Evolutionary conservation across 495 filamentous ascomycete genomes (phyloP).

Genomic region (Aspergillus nidulans): DNA sequence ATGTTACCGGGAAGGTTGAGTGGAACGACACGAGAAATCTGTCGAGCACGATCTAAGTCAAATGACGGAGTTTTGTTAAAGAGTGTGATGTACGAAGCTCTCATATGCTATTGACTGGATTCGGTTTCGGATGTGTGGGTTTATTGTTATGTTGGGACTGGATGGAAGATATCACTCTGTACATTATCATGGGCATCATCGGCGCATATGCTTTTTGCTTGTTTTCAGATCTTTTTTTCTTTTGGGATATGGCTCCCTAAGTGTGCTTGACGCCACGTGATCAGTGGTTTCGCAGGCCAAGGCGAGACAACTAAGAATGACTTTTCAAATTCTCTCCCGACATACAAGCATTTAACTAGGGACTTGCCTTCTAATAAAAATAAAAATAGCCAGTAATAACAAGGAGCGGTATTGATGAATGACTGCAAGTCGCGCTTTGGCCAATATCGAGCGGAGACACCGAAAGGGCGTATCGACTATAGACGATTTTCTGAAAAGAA

Average conservation of each 20-base stretch:
- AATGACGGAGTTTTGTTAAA: background rate
- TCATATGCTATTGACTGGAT: background rate
- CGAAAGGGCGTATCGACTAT: no score
- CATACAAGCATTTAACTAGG: no score
- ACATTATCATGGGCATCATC: constrained; percentile 30
- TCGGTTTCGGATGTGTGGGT: constrained; percentile 9
- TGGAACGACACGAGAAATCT: constrained; percentile 48
- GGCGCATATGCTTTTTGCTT: constrained; percentile 30
- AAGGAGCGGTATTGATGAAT: no score
- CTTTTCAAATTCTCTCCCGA: no score
- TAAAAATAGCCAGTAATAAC: no score
- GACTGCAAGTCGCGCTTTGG: no score
- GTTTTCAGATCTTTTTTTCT: background rate
- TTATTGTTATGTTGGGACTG: constrained; percentile 28
- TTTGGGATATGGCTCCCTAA: background rate
- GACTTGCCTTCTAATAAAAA: no score
- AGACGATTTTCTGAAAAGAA: no score
- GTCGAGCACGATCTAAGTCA: constrained; percentile 23
- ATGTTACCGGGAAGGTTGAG: constrained; percentile 55
- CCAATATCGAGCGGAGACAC: no score
- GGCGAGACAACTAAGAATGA: background rate
- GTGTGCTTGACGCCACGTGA: background rate
- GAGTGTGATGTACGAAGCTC: background rate
- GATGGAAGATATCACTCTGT: constrained; percentile 26
- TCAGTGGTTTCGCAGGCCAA: background rate